A percentile compares a stretch with the other conserved stretches of the same genome.
phyloP scores from a whole-genome alignment of 2,329 filamentous ascomycete genomes.

The Waltergamsia citrina region DNA sequence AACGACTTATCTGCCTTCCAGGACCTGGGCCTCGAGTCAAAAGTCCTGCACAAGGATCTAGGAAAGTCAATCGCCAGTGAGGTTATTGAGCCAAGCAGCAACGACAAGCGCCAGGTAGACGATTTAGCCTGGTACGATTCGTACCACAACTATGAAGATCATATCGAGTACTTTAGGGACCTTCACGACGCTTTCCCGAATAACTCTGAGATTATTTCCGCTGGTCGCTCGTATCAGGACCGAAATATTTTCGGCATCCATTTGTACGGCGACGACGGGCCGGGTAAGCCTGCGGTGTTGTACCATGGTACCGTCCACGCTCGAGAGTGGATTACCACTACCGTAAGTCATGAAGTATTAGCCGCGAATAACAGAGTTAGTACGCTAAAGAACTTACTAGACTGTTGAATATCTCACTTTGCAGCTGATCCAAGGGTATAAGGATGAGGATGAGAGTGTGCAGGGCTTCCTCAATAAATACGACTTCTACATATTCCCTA shows the following conservation, averaged over 20 bases:
- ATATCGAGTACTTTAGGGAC: slow-evolving; percentile 32
- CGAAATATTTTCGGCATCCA: slow-evolving; percentile 48
- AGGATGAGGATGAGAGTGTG: slow-evolving; percentile 20
- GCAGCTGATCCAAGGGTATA: slow-evolving; percentile 32
- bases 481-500: slow-evolving; percentile 45
- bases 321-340: slow-evolving; percentile 43
- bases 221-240: slow-evolving; percentile 33
- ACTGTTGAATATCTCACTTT: slow-evolving; percentile 37
- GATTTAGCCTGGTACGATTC: slow-evolving; percentile 34
- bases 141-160: slow-evolving; percentile 41
- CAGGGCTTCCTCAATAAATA: slow-evolving; percentile 41
- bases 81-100: slow-evolving; percentile 5
- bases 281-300: slow-evolving; percentile 37
- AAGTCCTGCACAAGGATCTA: slow-evolving; percentile 18
- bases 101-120: slow-evolving; percentile 11
- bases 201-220: slow-evolving; percentile 34
- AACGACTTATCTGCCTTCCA: slow-evolving; percentile 17
- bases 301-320: slow-evolving; percentile 44
- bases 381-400: slow-evolving; percentile 7
- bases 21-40: slow-evolving; percentile 17
- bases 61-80: slow-evolving; percentile 18
- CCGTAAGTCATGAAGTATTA: slow-evolving; percentile 29
- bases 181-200: slow-evolving; percentile 29
- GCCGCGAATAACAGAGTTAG: background rate
- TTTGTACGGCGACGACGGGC: slow-evolving; percentile 31